Conservation (phyloP, 23 red algal species). For the Gracilaria domingensis region DNA sequence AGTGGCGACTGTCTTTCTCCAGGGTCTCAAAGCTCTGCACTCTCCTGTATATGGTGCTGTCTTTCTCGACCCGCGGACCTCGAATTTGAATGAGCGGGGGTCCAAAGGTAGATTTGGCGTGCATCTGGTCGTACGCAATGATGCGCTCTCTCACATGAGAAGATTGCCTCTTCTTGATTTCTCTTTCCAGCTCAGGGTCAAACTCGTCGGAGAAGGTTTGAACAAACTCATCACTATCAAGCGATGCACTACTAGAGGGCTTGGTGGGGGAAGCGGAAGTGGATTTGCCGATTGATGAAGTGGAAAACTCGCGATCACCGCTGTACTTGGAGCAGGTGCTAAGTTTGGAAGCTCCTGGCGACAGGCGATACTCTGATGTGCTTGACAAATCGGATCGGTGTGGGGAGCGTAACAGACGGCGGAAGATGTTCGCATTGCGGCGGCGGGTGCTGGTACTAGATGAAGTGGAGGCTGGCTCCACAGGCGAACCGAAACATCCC, state of each 20-base stretch:
- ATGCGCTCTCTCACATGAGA: conserved; percentile 8
- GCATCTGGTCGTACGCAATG: conserved; percentile 12
- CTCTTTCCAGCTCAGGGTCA: background rate
- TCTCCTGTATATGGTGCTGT: conserved; percentile 23
- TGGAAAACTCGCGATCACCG: conserved; percentile 13
- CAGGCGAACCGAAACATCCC: conserved; percentile 20
- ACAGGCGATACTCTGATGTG: background rate
- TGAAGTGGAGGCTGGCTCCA: conserved; percentile 14
- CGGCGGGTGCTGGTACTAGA: background rate
- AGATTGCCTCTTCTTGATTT: background rate
- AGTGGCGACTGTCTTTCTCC: background rate
- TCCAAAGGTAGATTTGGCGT: conserved; percentile 27
- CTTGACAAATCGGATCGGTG: conserved; percentile 17
- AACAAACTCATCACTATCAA: conserved; percentile 11
- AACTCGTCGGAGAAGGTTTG: conserved; percentile 7
- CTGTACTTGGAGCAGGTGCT: conserved; percentile 15
- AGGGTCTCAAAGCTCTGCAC: conserved; percentile 24
- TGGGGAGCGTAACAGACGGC: conserved; percentile 5
- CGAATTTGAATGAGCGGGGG: conserved; percentile 9
- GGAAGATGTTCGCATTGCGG: background rate
- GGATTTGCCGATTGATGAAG: conserved; percentile 27
- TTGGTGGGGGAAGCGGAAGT: conserved; percentile 15
- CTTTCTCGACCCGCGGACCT: conserved; percentile 10
- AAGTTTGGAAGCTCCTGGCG: background rate
- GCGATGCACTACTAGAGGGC: background rate